Conservation (phyloP, 495 filamentous ascomycete genomes). For the Penicillium antarcticum region DNA sequence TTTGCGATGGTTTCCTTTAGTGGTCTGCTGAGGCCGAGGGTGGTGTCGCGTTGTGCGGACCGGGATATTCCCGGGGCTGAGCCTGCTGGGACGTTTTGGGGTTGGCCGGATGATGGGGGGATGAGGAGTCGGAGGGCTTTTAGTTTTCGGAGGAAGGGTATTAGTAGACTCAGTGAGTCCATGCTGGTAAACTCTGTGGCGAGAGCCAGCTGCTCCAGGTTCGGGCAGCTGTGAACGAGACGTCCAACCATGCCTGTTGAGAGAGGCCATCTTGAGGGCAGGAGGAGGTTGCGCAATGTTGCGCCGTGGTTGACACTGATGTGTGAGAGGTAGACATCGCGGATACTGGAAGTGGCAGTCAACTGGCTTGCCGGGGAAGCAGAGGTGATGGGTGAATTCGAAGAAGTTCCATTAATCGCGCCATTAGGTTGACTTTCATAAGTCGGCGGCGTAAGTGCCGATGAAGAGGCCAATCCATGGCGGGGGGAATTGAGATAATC, state of each 20-base stretch:
- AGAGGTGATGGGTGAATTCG: conserved; percentile 18
- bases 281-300: conserved; percentile 53
- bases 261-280: conserved; percentile 56
- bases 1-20: conserved; percentile 12
- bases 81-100: neutral
- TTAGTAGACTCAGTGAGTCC: conserved; percentile 39
- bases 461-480: conserved; percentile 8
- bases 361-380: conserved; percentile 27
- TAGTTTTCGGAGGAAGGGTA: conserved; percentile 49
- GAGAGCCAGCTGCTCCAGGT: conserved; percentile 57
- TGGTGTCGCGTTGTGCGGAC: neutral
- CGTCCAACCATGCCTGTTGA: conserved; percentile 44
- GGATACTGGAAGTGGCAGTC: conserved; percentile 26
- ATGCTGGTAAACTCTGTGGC: conserved; percentile 43
- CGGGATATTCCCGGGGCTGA: neutral
- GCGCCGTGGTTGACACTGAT: conserved; percentile 46
- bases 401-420: conserved; percentile 10
- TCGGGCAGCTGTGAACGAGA: conserved; percentile 52
- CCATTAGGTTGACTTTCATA: conserved; percentile 12
- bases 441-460: conserved; percentile 29
- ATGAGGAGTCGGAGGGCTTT: conserved; percentile 42
- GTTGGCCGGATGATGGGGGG: conserved; percentile 21
- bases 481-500: conserved; percentile 31
- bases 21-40: neutral
- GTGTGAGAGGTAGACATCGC: conserved; percentile 42